Base-by-base conservation (phyloP, 306 rosid species). In the Abrus pulchellus region DNA sequence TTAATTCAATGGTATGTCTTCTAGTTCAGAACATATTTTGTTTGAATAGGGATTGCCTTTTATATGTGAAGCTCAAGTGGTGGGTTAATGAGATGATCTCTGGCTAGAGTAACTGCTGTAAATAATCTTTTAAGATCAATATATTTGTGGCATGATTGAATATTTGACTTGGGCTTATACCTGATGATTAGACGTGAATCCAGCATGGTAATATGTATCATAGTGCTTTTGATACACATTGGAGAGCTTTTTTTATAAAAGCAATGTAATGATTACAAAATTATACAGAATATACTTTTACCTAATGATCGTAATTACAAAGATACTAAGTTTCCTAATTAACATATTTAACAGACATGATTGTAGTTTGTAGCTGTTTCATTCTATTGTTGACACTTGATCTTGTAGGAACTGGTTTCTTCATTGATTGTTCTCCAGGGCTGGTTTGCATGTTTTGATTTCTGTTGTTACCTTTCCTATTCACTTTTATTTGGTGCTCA, bases 381-480 rank as follows among this genome's bases (percentile, higher is more conserved):
- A 13, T 56, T 57, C 32, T 29, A 57, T 57, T 13, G 7, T 52
- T 52, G 6, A 52, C 5, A 52, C 7, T 52, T 52, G 28, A n/a
- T 1, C 20, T 33, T 52, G 63, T 71, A 13, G 53, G 57, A 36
- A 33, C 49, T 59, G 33, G 9, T 30, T 6, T 33, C 38, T 59
- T 59, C 11, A 9, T 11, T 63, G 73, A 50, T 12, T 34, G 43
- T 75, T 4, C 20, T 20, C 20, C 20, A 20, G 20, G 56, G 14
- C 20, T 68, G 9, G 47, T 74, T 82, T 20, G 8, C 14, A 75
- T 50, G 67, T 48, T 9, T 8, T 64, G 68, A n/a, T 61, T 2
- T 49, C 40, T 61, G 44, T 7, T 72, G 32, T 52, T 49, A 67
- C 75, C 41, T 69, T 27, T 76, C 50, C 59, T n/a, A 52, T 45